Evolutionary conservation across 352 stramenopile genomes (phyloP), one percentile per base, ranked within the genome.

Genomic region (Pythium biforme): DNA sequence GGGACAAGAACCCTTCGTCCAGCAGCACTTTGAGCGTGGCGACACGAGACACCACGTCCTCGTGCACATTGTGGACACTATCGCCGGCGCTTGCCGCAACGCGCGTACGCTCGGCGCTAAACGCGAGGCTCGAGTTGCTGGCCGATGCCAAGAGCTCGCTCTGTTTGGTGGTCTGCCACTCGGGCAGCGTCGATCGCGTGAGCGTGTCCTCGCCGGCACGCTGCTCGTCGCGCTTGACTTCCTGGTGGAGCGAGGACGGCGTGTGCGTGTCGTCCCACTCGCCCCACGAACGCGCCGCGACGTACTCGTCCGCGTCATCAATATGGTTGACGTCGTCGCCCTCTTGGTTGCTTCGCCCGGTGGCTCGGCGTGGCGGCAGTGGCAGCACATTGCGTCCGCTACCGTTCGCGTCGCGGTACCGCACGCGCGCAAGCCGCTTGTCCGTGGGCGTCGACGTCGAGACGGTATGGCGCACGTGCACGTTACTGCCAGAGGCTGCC

Each of bases 1-100:
- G 71, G 4, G 80, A 75, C 49, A 95, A 81, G 57, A 92, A 95
- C 0, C 87, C 87, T 65, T 94, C 73, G 39, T 93, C 85, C 58
- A 82, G 85, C 12, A 95, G 72, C 52, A 76, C 77, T 52, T 83
- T 70, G 8, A 95, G 68, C 39, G 85, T 95, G 39, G 83, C 81
- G 29, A 93, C 86, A 26, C 85, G 74, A 6, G 77, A 66, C 53
- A 94, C 62, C 12, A 92, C 74, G 59, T 77, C 74, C 20, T 90
- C 69, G 11, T 88, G 79, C 19, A 83, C 45, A 20, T 55, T 55
- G 29, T 45, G 26, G 41, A 27, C 46, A 23, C 49, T 37, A 20
- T 33, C 54, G 68, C 47, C 27, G 2, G 58, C 58, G n/a, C 50
- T 58, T 0, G 49, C 51, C 0, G 46, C 53, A 0, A 60, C 72